Evolutionary conservation across 164 flowering plant species (phyloP).

Genomic region (Hamamelis virginiana): DNA sequence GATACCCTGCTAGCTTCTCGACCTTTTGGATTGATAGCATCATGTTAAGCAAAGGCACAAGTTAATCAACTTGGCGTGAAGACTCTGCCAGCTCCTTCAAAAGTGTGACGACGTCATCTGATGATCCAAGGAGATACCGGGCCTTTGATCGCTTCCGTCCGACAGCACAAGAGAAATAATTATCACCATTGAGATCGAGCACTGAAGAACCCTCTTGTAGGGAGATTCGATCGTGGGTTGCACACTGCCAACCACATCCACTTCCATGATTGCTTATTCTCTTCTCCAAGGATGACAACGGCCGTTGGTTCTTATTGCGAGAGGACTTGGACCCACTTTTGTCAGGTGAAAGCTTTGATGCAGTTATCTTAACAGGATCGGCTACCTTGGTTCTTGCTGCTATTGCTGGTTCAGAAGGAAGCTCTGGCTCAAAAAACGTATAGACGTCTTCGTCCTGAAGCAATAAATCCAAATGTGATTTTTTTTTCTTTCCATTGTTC

Average conservation of each 20-base stretch:
- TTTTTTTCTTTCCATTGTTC: background rate
- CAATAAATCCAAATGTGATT: constrained; percentile 1
- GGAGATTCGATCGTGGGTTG: constrained; percentile 30
- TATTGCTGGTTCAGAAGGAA: constrained; percentile 40
- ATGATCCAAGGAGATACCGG: constrained; percentile 60
- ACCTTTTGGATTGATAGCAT: background rate
- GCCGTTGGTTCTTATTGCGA: constrained; percentile 23
- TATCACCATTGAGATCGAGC: constrained; percentile 77
- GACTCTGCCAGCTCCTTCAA: constrained; percentile 44
- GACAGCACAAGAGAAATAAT: constrained; percentile 87
- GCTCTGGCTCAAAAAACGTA: constrained; percentile 80
- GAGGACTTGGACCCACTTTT: constrained; percentile 21
- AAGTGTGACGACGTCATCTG: constrained; percentile 67
- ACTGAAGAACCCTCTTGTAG: constrained; percentile 72
- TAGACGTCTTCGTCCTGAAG: constrained; percentile 72
- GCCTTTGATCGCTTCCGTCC: constrained; percentile 72
- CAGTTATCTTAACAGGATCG: constrained; percentile 28
- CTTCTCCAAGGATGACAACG: constrained; percentile 26
- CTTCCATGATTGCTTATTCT: constrained; percentile 11
- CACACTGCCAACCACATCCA: constrained; percentile 26
- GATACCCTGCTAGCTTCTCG: constrained; percentile 1
- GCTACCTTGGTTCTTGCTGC: constrained; percentile 34
- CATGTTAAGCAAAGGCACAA: background rate
- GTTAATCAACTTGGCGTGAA: constrained; percentile 11
- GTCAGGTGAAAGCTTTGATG: constrained; percentile 16